Percentiles rank a stretch among this genome's conserved stretches.
Evolutionary conservation across 2,329 filamentous ascomycete species (phyloP).

Genomic region (Fusarium floridanum): DNA sequence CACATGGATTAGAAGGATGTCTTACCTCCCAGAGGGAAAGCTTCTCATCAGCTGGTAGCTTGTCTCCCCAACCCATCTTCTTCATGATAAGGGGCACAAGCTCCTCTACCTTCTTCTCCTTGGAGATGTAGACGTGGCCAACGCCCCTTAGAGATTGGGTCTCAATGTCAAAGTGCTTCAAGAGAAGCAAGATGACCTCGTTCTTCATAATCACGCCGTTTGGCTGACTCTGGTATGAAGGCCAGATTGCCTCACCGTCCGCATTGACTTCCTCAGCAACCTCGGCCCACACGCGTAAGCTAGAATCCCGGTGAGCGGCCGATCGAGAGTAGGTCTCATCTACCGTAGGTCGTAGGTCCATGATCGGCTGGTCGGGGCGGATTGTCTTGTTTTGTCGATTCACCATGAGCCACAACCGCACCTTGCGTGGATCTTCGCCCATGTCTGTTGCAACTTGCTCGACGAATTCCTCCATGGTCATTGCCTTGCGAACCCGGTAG

Average conservation of each 20-base stretch:
- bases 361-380: conserved; percentile 88
- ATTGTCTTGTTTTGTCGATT: conserved; percentile 98
- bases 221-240: conserved; percentile 69
- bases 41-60: conserved; percentile 72
- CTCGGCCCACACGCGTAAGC: conserved; percentile 90
- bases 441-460: conserved; percentile 78
- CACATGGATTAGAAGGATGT: background rate
- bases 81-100: conserved; percentile 81
- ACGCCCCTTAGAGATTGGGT: conserved; percentile 81
- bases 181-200: conserved; percentile 82
- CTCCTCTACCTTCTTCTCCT: conserved; percentile 89
- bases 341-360: conserved; percentile 80
- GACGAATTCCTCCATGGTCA: conserved; percentile 81
- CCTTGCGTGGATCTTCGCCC: conserved; percentile 73
- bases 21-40: conserved; percentile 81
- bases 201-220: conserved; percentile 70
- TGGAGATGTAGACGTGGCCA: conserved; percentile 88
- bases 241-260: conserved; percentile 80
- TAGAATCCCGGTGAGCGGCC: conserved; percentile 73
- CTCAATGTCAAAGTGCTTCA: conserved; percentile 91
- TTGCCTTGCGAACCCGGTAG: conserved; percentile 81
- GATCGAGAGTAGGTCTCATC: conserved; percentile 74
- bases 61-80: conserved; percentile 88
- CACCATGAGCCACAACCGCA: conserved; percentile 97
- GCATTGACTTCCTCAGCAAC: conserved; percentile 74